These are phyloP conservation scores for Urtica urens DNA, from an alignment of 306 rosid genomes.

Conservation along the genomic window DNA sequence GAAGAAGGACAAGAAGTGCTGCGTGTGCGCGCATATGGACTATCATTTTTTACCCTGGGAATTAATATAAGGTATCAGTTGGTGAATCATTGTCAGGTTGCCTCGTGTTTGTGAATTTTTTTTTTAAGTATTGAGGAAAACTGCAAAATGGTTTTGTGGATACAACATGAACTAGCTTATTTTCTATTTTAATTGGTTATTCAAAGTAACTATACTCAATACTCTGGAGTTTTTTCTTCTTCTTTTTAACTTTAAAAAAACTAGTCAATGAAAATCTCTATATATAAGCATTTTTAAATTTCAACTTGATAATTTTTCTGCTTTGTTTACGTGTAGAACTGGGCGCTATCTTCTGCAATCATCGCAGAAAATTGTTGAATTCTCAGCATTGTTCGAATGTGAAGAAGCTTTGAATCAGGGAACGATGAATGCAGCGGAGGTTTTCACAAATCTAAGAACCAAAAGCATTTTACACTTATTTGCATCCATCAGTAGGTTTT, in stretches of 20 bases:
- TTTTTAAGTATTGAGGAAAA: too few relatives aligned
- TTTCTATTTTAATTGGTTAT: too few relatives aligned
- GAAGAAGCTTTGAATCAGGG: slow-evolving; percentile 97
- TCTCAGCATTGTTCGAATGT: slow-evolving; percentile 55
- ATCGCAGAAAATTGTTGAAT: slow-evolving; percentile 49
- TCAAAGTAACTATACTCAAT: too few relatives aligned
- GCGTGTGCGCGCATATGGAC: slow-evolving; percentile 80
- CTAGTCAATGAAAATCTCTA: too few relatives aligned
- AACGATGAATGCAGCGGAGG: slow-evolving; percentile 73
- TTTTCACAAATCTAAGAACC: slow-evolving; percentile 80
- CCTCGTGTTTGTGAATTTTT: too few relatives aligned
- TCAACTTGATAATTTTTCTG: too few relatives aligned
- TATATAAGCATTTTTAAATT: too few relatives aligned
- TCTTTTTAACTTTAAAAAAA: too few relatives aligned
- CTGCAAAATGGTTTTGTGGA: too few relatives aligned
- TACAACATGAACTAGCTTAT: too few relatives aligned
- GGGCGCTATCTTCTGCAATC: slow-evolving; percentile 91
- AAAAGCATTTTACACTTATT: slow-evolving; percentile 82
- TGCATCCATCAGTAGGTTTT: slow-evolving; percentile 79
- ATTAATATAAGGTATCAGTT: slow-evolving; percentile 71
- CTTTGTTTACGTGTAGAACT: slow-evolving; percentile 58
- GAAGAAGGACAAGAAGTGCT: slow-evolving; percentile 80
- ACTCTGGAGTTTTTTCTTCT: too few relatives aligned
- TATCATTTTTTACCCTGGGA: slow-evolving; percentile 75
- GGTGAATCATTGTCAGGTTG: neutral